Base-by-base conservation (phyloP, 139 green algal genomes). In the Dunaliella sp. region DNA sequence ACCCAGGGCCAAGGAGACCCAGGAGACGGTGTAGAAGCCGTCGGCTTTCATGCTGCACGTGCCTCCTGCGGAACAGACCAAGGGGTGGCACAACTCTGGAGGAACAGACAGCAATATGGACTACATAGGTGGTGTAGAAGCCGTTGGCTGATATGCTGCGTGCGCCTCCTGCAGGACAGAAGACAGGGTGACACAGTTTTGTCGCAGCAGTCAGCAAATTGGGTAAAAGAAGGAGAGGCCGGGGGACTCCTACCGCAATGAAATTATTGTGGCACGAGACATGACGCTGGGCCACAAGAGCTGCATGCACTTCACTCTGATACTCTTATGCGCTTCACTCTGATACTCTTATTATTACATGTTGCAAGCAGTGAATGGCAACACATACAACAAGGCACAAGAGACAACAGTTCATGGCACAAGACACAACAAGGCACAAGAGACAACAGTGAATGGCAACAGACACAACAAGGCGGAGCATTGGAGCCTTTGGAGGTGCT, bases 21-120 rank as follows among this genome's bases (percentile, higher is more conserved):
- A 90, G 0, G 89, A 92, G 80, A 97, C 79, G 21, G 84, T 73
- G 83, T 96, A 97, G 58, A 94, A 97, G 32, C 95, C 95, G 86
- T 96, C 95, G 1, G 25, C 30, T 32, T 88, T 58, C 7, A 93
- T 57, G 2, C 82, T 81, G 65, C 94, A 96, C 0, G 33, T 72
- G 31, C 93, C 91, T 22, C 88, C 88, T 85, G 85, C 85, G 0
- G 73, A 36, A 33, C 34, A 81, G 21, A 33, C 25, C n/a, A 33
- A 81, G 3, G 76, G 76, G 2, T 16, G 32, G 7, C 21, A 33
- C 24, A 81, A 33, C 76, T 81, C 76, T 33, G 38, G 38, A 22
- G 76, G 48, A 79, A 88, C 87, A 36, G 82, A 86, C 3, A 84
- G 84, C 36, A 80, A 90, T 2, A 25, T 12, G 32, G 84, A 72